Base-by-base conservation (phyloP, 306 rosid genomes). In the Medicago ruthenica region DNA sequence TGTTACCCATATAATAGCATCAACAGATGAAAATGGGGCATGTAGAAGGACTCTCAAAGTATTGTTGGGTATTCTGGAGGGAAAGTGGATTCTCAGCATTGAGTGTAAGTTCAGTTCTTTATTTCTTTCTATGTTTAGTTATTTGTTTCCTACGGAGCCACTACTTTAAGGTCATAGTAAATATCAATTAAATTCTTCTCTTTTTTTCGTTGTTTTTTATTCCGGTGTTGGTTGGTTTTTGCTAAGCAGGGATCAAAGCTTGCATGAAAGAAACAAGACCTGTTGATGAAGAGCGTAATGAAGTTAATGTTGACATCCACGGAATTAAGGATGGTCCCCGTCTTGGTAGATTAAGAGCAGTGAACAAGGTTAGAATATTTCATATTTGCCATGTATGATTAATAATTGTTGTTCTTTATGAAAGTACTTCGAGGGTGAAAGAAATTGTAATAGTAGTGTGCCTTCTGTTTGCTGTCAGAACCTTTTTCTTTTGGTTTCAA, bases 11-110 rank as follows among this genome's bases (percentile, higher is more conserved):
- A 87, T 95, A 70, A 86, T 95, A 84, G 96, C 97, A 37, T 85
- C 99, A 78, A 84, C 83, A 8, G 89, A 90, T 86, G 92, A 90
- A 87, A 89, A 83, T 79, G 88, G 90, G 55, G 96, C 97, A 76
- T 92, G 97, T 81, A 90, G 42, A 88, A 89, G 99, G 81, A 95
- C 99, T 77, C 92, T 95, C 74, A 95, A 95, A 89, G 91, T 89
- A 67, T 82, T 95, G 83, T 10, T 89, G 90, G 99, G 93, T 75
- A 92, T 92, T 74, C 85, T 95, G 84, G 90, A 89, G 80, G 99
- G 99, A 71, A 95, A 88, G 83, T 95, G 99, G 99, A 86, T 95
- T 82, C 82, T 95, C 67, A 85, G 75, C 58, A 75, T 87, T 78
- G 89, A 77, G 48, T 95, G 99, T 92, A 78, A 86, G 91, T 70